These are phyloP conservation scores for Coniochaeta ligniaria DNA, from an alignment of 2,329 filamentous ascomycete species.

Conservation along the genomic window DNA sequence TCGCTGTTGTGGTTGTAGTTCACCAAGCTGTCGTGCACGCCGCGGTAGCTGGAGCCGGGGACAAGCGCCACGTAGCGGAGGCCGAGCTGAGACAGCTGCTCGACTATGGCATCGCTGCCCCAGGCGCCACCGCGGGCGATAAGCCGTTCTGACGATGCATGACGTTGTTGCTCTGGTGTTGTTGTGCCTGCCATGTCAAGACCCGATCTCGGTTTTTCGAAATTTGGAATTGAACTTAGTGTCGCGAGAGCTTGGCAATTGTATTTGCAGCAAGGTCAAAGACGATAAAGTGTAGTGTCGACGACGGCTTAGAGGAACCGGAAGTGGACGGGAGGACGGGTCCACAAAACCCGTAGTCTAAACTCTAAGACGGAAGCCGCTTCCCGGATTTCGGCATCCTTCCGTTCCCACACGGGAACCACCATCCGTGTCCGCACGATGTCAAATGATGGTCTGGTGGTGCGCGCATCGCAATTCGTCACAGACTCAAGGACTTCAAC, in stretches of 20 bases:
- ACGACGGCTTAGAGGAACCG: neutral
- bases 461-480: neutral
- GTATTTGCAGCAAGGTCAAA: neutral
- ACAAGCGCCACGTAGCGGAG: slow-evolving; percentile 4
- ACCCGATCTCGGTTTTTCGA: neutral
- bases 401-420: neutral
- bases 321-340: neutral
- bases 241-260: neutral
- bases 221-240: neutral
- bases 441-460: neutral
- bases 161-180: neutral
- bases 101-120: slow-evolving; percentile 5
- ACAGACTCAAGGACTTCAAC: neutral
- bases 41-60: slow-evolving; percentile 4
- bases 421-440: neutral
- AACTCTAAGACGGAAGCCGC: neutral
- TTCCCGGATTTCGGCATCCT: neutral
- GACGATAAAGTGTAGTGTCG: neutral
- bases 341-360: neutral
- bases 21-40: slow-evolving; percentile 6
- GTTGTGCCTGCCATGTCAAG: neutral
- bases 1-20: slow-evolving; percentile 5
- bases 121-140: neutral
- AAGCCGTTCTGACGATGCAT: neutral
- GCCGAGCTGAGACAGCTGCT: slow-evolving; percentile 3